Base-by-base conservation (phyloP, 2,329 filamentous ascomycete genomes). In the Cercospora sp. region DNA sequence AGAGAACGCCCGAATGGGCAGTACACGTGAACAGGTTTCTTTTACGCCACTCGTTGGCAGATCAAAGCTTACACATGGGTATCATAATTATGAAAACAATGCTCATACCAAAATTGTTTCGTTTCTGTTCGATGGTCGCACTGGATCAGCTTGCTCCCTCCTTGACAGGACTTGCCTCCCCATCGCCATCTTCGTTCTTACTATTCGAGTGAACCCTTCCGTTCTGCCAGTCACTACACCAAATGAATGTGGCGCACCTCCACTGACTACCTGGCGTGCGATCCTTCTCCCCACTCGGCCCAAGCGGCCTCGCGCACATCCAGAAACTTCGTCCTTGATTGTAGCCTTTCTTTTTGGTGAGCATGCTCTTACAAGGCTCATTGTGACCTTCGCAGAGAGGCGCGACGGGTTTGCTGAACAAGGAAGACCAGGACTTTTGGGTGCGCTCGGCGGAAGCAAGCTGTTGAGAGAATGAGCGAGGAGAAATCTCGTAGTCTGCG, bases 311-410 rank as follows among this genome's bases (percentile, higher is more conserved):
- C 77, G 86, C 78, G 75, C 89, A 91, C 75, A 90, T 89, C 87
- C 87, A 91, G 76, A 90, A 91, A 8, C 85, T 84, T 28, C 88
- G 81, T 0, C 89, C 88, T 71, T 85, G 90, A 75, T 98, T 99
- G 70, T 92, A 82, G 1, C 95, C 95, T 0, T 92, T 85, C 77
- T 98, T 98, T 82, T 94, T 97, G 0, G 94, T 97, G 18, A 89
- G 86, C 62, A 94, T 82, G 71, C 86, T 92, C 71, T 93, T 91
- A 79, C 95, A 98, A 2, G 92, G 91, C 74, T 98, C 94, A 63
- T 88, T 84, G 76, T 99, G 95, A 59, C 82, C 81, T 73, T 97
- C 93, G 77, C 95, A 99, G 66, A 86, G 87, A 1, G 95, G 95
- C 1, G 88, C 84, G 1, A 87, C 82, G 66, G 91, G 89, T 78